Conservation (phyloP, 352 stramenopile species). For the Phytophthora sansomeana region DNA sequence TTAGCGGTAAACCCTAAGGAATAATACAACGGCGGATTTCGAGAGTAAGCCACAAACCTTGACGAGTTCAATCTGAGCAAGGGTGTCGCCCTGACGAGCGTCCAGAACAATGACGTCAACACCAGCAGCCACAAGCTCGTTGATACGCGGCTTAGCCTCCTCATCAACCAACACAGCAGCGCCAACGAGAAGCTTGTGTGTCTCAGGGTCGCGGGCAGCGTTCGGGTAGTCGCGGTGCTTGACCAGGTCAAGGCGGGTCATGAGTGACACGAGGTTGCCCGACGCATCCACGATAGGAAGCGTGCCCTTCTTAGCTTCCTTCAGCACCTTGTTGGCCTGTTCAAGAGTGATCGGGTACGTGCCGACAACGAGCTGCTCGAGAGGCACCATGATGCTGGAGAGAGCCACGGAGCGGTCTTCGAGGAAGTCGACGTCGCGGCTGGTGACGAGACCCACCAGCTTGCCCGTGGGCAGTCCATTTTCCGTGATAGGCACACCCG, state of each 20-base stretch:
- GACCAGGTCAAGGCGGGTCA: constrained; percentile 96
- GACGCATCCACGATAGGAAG: constrained; percentile 97
- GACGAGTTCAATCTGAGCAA: constrained; percentile 75
- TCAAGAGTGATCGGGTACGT: constrained; percentile 94
- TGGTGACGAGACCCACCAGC: constrained; percentile 98
- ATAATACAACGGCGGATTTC: background rate
- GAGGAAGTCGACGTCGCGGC: constrained; percentile 98
- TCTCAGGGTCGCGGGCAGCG: constrained; percentile 94
- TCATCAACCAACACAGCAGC: constrained; percentile 96
- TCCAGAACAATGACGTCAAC: constrained; percentile 99
- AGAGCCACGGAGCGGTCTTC: constrained; percentile 87
- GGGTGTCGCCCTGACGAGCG: constrained; percentile 97
- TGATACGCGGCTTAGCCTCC: constrained; percentile 91
- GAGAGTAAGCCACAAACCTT: constrained; percentile 32
- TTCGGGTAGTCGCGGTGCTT: constrained; percentile 97
- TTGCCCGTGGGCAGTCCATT: constrained; percentile 95
- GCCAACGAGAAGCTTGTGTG: constrained; percentile 95
- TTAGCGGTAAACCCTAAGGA: background rate
- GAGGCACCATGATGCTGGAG: constrained; percentile 80
- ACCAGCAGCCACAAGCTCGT: constrained; percentile 90
- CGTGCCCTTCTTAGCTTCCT: constrained; percentile 98
- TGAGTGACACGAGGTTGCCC: constrained; percentile 96
- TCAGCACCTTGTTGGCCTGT: constrained; percentile 97
- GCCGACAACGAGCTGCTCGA: constrained; percentile 87
- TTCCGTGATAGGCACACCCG: constrained; percentile 98